Base-by-base conservation (phyloP, 2,329 filamentous ascomycete species). In the Stagonosporopsis cucurbitacearum region DNA sequence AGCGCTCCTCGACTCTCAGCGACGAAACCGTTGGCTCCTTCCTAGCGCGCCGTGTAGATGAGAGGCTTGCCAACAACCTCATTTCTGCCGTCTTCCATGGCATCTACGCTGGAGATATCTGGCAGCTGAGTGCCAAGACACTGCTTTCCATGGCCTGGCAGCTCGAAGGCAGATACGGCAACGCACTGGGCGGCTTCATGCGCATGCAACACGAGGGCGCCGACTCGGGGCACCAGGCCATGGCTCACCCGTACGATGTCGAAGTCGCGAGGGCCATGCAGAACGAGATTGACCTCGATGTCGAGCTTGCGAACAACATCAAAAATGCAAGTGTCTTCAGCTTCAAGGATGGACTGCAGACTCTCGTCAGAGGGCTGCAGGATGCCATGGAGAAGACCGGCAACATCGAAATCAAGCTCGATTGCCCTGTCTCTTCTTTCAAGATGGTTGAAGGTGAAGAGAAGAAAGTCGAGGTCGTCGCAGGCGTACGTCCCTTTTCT, bases 81-180 rank as follows among this genome's bases (percentile, higher is more conserved):
- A 76, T 86, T 6, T 96, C 92, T 5, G 92, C 88, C 1, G 71
- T 86, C 2, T 76, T 92, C 49, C 95, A 98, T 75, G 95, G 95
- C 37, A 92, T 98, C 55, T 96, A 96, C 74, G 95, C 93, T 20
- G 95, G 95, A 5, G 90, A 97, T 75, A 86, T 96, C 43, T 86
- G 90, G 72, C 83, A 88, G 70, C 80, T 98, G 46, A 96, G 92
- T 74, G 86, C 86, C 43, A 86, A 86, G 64, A 86, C 85, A 46
- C 79, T 90, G 36, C 71, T 88, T 35, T 77, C 88, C 9, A 63
- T 75, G 23, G 53, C 79, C 0, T 81, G 80, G 69, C 60, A 81
- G n/a, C 75, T 82, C 52, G 84, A 88, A 58, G 70, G 62, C 6
- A 57, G 68, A n/a, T 71, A 74, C 39, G 79, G 79, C 9, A 65